Evolutionary conservation across 495 filamentous ascomycete genomes (phyloP).

Genomic region (Parachaetomium inaequale): DNA sequence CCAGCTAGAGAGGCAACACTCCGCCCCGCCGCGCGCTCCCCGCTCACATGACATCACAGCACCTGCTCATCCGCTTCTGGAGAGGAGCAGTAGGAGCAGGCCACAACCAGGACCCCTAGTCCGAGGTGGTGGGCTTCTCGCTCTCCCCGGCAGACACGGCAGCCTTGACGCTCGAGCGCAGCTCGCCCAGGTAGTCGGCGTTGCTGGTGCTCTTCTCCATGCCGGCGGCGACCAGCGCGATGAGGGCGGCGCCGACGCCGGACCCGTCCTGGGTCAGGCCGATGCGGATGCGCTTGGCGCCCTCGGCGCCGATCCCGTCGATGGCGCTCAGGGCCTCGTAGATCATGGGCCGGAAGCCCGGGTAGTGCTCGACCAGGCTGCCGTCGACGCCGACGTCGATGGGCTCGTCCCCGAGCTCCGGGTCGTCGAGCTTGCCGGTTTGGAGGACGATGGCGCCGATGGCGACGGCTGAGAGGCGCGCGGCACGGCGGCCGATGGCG

Average conservation of each 20-base stretch:
- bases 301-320: constrained; percentile 63
- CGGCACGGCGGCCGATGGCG: constrained; percentile 83
- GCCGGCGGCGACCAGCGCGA: constrained; percentile 66
- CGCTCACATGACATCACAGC: constrained; percentile 23
- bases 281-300: constrained; percentile 78
- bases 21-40: too few species aligned
- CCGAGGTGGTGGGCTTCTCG: constrained; percentile 26
- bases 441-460: constrained; percentile 76
- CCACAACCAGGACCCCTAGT: constrained; percentile 20
- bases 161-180: constrained; percentile 23
- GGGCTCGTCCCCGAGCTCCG: constrained; percentile 50
- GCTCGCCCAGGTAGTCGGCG: constrained; percentile 24
- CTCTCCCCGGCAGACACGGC: constrained; percentile 27
- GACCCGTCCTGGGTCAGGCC: constrained; percentile 92
- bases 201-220: constrained; percentile 42
- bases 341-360: constrained; percentile 75
- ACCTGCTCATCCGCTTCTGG: neutral
- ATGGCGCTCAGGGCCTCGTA: constrained; percentile 67
- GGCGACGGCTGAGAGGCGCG: constrained; percentile 82
- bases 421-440: constrained; percentile 59
- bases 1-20: neutral
- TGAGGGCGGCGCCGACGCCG: constrained; percentile 87
- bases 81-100: neutral
- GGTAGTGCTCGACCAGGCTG: constrained; percentile 87
- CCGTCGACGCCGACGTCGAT: constrained; percentile 92